Evolutionary conservation across 441 rosid genomes (phyloP).

Genomic region (Pelargonium myrrhifolium): DNA sequence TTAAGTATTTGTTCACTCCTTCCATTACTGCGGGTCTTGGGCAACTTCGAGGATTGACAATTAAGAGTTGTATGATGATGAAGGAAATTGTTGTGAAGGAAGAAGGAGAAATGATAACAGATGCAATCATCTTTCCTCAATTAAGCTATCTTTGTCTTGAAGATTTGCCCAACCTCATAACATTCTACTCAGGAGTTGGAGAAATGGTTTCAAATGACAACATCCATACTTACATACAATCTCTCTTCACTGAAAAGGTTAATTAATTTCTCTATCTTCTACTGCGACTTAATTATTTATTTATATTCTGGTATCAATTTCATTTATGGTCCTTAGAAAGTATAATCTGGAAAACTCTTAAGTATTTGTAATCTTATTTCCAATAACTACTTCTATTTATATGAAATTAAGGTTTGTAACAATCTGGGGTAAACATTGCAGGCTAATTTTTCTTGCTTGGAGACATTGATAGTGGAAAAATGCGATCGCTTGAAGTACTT

Average conservation of each 20-base stretch:
- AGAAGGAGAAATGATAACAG: not conserved
- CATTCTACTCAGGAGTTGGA: not conserved
- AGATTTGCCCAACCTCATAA: not conserved
- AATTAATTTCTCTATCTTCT: not conserved
- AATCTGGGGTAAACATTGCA: too few relatives aligned
- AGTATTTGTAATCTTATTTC: too few relatives aligned
- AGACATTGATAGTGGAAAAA: not conserved
- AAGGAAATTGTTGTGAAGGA: slow-evolving; percentile 4
- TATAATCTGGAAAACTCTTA: too few relatives aligned
- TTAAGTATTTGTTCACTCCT: slow-evolving; percentile 16
- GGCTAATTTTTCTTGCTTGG: too few relatives aligned
- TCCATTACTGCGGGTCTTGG: not conserved
- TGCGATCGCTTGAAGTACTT: slow-evolving; percentile 16
- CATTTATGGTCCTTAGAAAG: too few relatives aligned
- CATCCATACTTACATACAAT: not conserved
- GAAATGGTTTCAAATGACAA: not conserved
- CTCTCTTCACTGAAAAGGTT: not conserved
- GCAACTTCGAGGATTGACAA: not conserved
- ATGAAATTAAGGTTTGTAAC: too few relatives aligned
- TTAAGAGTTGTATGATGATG: slow-evolving; percentile 3
- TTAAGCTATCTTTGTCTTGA: not conserved
- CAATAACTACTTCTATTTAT: too few relatives aligned
- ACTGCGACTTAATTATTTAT: too few relatives aligned
- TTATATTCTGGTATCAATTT: too few relatives aligned
- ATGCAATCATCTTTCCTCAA: not conserved